Evolutionary conservation across 768 basidiomycete genomes (phyloP), one percentile per base, ranked within the genome.

Genomic region (Udeniomyces megalosporus): DNA sequence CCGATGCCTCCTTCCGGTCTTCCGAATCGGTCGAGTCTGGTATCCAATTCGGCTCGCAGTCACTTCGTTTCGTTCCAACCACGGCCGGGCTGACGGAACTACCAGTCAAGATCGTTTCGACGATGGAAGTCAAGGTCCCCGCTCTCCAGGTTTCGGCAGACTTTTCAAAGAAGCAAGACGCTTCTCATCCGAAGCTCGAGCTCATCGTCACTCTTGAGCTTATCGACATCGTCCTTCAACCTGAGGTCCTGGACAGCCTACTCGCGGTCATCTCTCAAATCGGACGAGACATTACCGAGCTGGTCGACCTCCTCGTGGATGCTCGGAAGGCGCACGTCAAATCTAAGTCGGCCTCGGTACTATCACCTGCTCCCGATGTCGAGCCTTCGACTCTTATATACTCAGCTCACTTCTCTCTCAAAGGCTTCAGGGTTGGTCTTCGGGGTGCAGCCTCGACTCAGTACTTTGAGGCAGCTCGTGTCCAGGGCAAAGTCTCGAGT

Each of bases 401-500:
- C 55, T 26, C 55, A 3, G 29, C 42, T 24, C 66, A 56, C 0
- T 61, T 73, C 24, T 66, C 67, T 69, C 81, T 91, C 73, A 80
- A 80, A 67, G 88, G 90, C 2, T 86, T 93, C 74, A 81, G 83
- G 48, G 72, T 93, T 54, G 86, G 85, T 2, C 70, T 93, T 58
- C 84, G 86, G 70, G 84, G 86, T 1, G 76, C 79, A 7, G 79
- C 84, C 0, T 86, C 88, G 0, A 82, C 80, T 0, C 77, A 88
- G 46, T 82, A 81, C 69, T 74, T 92, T 46, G 86, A 87, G 69
- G 87, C 86, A 66, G 78, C 82, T 58, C 80, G 85, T 66, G 81
- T 90, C 58, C 78, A 80, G 49, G 87, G 86, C 35, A 79, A 79
- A 8, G 69, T 84, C 34, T 76, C 50, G 15, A 50, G 52, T 3